phyloP scores from a whole-genome alignment of 1,139 yeast genomes.

The Trichomonascaceae sp. region DNA sequence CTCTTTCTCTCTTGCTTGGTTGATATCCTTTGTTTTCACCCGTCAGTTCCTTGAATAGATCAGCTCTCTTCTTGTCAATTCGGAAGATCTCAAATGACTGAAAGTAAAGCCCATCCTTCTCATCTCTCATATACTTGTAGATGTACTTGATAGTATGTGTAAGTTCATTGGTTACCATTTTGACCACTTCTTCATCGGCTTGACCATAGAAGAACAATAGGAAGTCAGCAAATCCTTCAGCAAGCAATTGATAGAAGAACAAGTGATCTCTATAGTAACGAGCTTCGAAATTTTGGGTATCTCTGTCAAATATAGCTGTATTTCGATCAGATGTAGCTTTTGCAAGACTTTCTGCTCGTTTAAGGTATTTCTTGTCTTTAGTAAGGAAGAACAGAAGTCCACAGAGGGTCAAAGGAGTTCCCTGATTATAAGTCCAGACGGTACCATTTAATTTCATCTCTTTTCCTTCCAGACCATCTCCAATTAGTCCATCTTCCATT shows the following conservation, averaged over 20 bases:
- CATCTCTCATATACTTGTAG: constrained; percentile 52
- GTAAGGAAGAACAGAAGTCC: constrained; percentile 49
- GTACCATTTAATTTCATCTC: constrained; percentile 41
- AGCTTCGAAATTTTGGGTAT: constrained; percentile 45
- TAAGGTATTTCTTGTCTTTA: constrained; percentile 48
- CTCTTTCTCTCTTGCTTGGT: constrained; percentile 47
- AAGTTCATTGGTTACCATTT: constrained; percentile 24
- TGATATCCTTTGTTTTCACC: constrained; percentile 52
- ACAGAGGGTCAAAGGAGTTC: constrained; percentile 56
- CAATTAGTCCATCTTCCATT: constrained; percentile 52
- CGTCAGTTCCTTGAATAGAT: constrained; percentile 47
- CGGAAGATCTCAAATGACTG: constrained; percentile 58
- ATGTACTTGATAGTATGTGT: constrained; percentile 28
- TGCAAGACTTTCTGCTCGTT: constrained; percentile 55
- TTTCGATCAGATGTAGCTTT: constrained; percentile 52
- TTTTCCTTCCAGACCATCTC: constrained; percentile 52
- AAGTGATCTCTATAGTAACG: constrained; percentile 64
- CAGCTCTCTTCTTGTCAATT: constrained; percentile 47
- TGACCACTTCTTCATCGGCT: constrained; percentile 29
- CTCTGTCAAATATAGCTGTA: constrained; percentile 59
- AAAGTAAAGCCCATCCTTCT: constrained; percentile 53
- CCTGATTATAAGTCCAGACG: constrained; percentile 69
- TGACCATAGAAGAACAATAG: constrained; percentile 44
- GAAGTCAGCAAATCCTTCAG: constrained; percentile 68
- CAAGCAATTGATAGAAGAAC: constrained; percentile 56